A percentile compares a stretch with the other conserved stretches of the same genome.
phyloP scores from a whole-genome alignment of 495 filamentous ascomycete species.

The Penicillium pancosmium region DNA sequence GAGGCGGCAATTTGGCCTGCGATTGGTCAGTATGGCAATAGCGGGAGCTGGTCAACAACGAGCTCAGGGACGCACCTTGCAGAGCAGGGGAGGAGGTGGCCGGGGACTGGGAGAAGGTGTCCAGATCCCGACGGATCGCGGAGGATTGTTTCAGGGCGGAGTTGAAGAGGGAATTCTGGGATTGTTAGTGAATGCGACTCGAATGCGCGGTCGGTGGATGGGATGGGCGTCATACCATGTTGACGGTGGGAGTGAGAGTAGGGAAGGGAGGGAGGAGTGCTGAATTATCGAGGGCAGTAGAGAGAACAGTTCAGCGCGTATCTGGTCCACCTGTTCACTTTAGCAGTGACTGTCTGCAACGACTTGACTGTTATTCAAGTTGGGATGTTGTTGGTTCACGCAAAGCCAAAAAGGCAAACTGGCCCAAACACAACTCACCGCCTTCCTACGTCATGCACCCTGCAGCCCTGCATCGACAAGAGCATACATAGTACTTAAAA shows the following conservation, averaged over 20 bases:
- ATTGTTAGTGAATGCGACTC: not conserved
- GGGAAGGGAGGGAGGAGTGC: not conserved
- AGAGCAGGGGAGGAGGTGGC: constrained; percentile 64
- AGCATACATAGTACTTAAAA: no score
- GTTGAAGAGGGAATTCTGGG: constrained; percentile 89
- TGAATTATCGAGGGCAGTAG: not conserved
- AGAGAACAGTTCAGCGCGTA: not conserved
- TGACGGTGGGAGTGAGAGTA: constrained; percentile 6
- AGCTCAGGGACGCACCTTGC: constrained; percentile 50
- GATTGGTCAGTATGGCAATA: constrained; percentile 26
- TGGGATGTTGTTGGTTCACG: no score
- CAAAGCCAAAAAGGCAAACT: not conserved
- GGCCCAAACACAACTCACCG: constrained; percentile 1
- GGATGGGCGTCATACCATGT: constrained; percentile 20
- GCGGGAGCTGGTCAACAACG: not conserved
- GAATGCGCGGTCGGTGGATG: no score
- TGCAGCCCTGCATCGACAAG: not conserved
- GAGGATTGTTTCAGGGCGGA: constrained; percentile 92
- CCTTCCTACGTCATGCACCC: not conserved
- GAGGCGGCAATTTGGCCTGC: constrained; percentile 81
- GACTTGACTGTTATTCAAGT: not conserved
- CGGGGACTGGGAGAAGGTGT: constrained; percentile 66
- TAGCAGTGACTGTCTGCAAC: not conserved
- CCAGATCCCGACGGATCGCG: constrained; percentile 81
- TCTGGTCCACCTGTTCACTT: not conserved